phyloP scores from a whole-genome alignment of 2,329 filamentous ascomycete species.

The Xylariales sp. region DNA sequence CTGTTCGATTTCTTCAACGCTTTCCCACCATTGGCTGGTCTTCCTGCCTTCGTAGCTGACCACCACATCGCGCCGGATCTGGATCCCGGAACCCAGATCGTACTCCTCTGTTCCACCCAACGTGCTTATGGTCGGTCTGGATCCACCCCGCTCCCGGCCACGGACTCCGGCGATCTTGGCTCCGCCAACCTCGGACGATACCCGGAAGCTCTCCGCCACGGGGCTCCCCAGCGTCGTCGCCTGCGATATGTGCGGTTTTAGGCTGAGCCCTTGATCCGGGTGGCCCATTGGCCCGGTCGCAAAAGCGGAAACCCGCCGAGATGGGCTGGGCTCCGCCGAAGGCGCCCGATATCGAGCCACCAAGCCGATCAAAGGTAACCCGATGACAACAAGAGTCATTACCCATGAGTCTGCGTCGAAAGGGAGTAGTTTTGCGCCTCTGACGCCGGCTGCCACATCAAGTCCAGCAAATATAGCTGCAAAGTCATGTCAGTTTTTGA shows the following conservation, averaged over 20 bases:
- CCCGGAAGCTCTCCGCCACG: slow-evolving; percentile 2
- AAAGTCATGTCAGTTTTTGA: neutral
- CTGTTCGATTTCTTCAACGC: no score
- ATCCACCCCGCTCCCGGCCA: no score
- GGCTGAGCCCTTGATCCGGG: no score
- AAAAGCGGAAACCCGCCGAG: slow-evolving; percentile 4
- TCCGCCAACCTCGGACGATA: neutral
- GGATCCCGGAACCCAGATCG: neutral
- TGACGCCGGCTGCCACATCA: slow-evolving; percentile 40
- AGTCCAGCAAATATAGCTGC: slow-evolving; percentile 47
- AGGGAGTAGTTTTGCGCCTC: slow-evolving; percentile 33
- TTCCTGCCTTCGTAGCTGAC: no score
- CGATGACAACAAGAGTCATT: slow-evolving; percentile 43
- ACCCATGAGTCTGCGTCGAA: slow-evolving; percentile 49
- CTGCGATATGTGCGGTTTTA: neutral
- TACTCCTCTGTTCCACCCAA: neutral
- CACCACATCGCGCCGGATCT: no score
- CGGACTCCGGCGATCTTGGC: neutral
- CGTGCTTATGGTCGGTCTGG: no score
- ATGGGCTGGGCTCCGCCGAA: slow-evolving; percentile 8
- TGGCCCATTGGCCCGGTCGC: slow-evolving; percentile 4
- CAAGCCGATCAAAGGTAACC: slow-evolving; percentile 49
- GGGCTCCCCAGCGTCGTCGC: slow-evolving; percentile 2
- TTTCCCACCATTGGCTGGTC: no score
- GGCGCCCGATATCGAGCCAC: slow-evolving; percentile 31